These are phyloP conservation scores for Condylostoma magnum DNA, from an alignment of 169 alveolate genomes.

Conservation along the genomic window DNA sequence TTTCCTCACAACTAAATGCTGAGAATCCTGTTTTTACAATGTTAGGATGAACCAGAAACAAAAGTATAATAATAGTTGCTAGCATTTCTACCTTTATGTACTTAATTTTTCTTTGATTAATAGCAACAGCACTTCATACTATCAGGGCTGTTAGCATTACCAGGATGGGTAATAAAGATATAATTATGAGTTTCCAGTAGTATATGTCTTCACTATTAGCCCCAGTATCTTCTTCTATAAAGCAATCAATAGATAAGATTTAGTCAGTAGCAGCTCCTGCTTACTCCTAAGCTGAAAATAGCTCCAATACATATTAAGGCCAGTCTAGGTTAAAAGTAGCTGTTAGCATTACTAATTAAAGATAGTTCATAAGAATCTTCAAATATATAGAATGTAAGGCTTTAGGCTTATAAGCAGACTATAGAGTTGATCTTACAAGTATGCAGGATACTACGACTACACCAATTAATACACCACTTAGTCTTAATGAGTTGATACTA, in stretches of 20 bases:
- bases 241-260: background rate
- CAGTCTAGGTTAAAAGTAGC: background rate
- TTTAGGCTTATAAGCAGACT: conserved; percentile 14
- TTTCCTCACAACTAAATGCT: conserved; percentile 2
- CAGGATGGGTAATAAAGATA: background rate
- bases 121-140: background rate
- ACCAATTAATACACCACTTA: background rate
- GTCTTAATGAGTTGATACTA: background rate
- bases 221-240: background rate
- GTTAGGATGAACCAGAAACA: conserved; percentile 34
- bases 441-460: background rate
- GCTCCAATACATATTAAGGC: background rate
- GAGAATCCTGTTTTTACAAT: conserved; percentile 5
- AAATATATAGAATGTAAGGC: background rate
- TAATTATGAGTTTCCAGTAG: background rate
- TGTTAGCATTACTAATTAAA: background rate
- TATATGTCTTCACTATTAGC: background rate
- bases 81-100: background rate
- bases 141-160: background rate
- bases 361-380: background rate
- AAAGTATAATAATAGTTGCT: conserved; percentile 15
- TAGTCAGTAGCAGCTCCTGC: background rate
- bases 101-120: background rate
- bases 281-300: background rate
- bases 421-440: background rate